phyloP scores from a whole-genome alignment of 2,329 filamentous ascomycete species.

The Colletotrichum phormii region DNA sequence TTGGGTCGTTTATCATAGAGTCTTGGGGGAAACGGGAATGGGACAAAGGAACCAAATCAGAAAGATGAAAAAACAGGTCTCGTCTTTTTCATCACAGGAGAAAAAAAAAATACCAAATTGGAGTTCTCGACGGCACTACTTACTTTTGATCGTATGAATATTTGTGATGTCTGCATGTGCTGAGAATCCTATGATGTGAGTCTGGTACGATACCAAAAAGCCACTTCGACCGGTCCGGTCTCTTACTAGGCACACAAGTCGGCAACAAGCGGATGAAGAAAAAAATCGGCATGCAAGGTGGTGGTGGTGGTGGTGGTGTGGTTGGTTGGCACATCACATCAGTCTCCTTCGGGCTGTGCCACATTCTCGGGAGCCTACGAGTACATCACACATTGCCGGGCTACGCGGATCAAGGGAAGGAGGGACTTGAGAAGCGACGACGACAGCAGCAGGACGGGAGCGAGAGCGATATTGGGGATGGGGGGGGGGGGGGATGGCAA shows the following conservation, averaged over 20 bases:
- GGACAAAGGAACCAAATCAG: neutral
- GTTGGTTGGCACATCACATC: neutral
- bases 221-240: neutral
- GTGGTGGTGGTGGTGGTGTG: neutral
- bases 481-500: too few species aligned
- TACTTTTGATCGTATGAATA: neutral
- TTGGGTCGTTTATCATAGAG: neutral
- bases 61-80: neutral
- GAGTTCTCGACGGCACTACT: neutral
- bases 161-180: neutral
- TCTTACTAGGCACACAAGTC: too few species aligned
- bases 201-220: too few species aligned
- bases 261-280: neutral
- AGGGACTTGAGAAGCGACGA: too few species aligned
- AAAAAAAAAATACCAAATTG: neutral
- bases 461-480: neutral
- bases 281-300: neutral
- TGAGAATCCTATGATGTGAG: neutral
- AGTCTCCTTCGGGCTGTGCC: conserved; percentile 5
- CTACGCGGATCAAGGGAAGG: conserved; percentile 25
- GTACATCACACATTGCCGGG: neutral
- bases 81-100: neutral
- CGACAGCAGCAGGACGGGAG: too few species aligned
- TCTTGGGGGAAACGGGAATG: neutral
- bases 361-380: neutral